A percentile compares a stretch with the other conserved stretches of the same genome.
Conservation (phyloP, 2,329 filamentous ascomycete genomes). For the Harringtonia aguacate region DNA sequence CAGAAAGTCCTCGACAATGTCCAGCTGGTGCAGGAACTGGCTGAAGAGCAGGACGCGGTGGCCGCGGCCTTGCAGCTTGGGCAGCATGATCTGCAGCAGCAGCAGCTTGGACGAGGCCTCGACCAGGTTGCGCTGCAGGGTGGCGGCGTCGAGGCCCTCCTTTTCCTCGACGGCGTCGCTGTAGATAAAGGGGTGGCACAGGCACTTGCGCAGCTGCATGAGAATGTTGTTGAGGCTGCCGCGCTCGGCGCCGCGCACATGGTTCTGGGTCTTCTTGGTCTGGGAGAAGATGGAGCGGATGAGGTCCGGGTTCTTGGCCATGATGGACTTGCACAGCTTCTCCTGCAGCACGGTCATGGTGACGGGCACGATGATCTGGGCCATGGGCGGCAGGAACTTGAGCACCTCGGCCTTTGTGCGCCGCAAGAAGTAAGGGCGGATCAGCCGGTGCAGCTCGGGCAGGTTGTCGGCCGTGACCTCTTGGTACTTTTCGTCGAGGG, state of each 20-base stretch:
- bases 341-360: constrained; percentile 92
- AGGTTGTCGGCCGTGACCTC: constrained; percentile 79
- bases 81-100: constrained; percentile 73
- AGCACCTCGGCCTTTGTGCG: constrained; percentile 87
- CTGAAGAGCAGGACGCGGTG: constrained; percentile 93
- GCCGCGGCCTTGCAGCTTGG: constrained; percentile 73
- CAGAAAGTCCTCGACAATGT: constrained; percentile 88
- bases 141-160: constrained; percentile 43
- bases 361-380: constrained; percentile 91
- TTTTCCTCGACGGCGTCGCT: constrained; percentile 82
- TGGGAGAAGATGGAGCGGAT: constrained; percentile 78
- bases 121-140: constrained; percentile 70
- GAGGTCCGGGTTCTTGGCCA: constrained; percentile 80
- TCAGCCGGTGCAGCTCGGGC: constrained; percentile 68
- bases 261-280: too few relatives aligned
- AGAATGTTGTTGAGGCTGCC: constrained; percentile 87
- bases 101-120: constrained; percentile 87
- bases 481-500: constrained; percentile 63
- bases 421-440: constrained; percentile 58
- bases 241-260: constrained; percentile 61
- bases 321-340: constrained; percentile 86
- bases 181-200: constrained; percentile 96
- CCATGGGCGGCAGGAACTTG: constrained; percentile 85
- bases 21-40: constrained; percentile 82
- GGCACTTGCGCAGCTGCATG: constrained; percentile 86